These are phyloP conservation scores for Suillus hirtellus DNA, from an alignment of 768 basidiomycete species.

Conservation along the genomic window DNA sequence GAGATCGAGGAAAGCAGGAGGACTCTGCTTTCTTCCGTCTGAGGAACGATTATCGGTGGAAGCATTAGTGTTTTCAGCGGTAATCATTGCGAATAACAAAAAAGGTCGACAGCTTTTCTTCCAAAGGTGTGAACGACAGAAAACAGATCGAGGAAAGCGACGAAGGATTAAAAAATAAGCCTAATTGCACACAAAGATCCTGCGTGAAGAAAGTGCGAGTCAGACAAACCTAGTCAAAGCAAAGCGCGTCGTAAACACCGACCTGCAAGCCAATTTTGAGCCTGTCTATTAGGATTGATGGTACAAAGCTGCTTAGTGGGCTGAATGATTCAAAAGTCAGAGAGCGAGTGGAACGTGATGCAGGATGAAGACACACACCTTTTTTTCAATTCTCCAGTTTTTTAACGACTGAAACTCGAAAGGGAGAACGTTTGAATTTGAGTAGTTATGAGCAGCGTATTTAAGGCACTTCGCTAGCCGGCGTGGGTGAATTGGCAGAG, in stretches of 20 bases:
- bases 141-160: constrained; percentile 49
- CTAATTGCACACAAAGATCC: constrained; percentile 71
- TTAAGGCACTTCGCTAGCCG: constrained; percentile 42
- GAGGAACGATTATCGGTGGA: constrained; percentile 71
- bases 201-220: constrained; percentile 30
- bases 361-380: constrained; percentile 38
- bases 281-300: constrained; percentile 79
- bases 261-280: constrained; percentile 75
- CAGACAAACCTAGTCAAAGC: constrained; percentile 24
- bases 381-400: constrained; percentile 40
- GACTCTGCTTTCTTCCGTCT: constrained; percentile 81
- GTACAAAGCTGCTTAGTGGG: constrained; percentile 68
- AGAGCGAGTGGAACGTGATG: constrained; percentile 16
- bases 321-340: constrained; percentile 28
- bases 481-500: constrained; percentile 31
- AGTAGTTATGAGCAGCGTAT: constrained; percentile 37
- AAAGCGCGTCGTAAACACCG: constrained; percentile 27
- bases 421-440: constrained; percentile 31
- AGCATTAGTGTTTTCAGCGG: constrained; percentile 68
- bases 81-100: constrained; percentile 63
- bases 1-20: constrained; percentile 90
- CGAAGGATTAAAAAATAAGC: constrained; percentile 52
- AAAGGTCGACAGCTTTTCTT: constrained; percentile 50
- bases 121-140: constrained; percentile 41
- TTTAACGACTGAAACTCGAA: constrained; percentile 31